phyloP scores from a whole-genome alignment of 257 asterid genomes.

The Rauvolfia tetraphylla region DNA sequence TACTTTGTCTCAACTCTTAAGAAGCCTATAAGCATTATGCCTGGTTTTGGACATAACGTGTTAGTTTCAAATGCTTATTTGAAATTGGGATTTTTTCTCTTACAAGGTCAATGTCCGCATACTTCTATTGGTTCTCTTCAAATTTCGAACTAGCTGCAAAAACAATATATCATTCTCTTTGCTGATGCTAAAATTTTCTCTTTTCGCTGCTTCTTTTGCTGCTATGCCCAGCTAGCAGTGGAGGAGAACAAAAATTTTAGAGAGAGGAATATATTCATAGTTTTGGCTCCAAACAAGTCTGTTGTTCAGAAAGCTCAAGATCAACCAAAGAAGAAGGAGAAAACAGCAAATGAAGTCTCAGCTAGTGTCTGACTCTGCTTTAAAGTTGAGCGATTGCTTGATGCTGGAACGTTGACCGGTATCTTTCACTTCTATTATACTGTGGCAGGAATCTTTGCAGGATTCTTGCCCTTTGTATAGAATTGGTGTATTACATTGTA shows the following conservation, averaged over 20 bases:
- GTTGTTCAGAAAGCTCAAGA: conserved; percentile 57
- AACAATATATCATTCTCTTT: neutral
- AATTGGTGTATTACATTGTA: conserved; percentile 24
- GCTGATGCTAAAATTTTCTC: neutral
- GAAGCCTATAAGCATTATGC: neutral
- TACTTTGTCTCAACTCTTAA: neutral
- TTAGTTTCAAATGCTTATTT: neutral
- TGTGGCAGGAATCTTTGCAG: conserved; percentile 23
- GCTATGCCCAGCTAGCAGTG: conserved; percentile 52
- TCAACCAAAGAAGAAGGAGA: conserved; percentile 58
- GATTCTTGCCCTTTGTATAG: conserved; percentile 42
- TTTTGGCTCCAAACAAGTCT: conserved; percentile 84
- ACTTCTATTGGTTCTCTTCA: neutral
- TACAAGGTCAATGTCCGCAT: neutral
- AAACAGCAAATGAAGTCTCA: conserved; percentile 52
- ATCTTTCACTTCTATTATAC: conserved; percentile 17
- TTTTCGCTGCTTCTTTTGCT: neutral
- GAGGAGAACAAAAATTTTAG: conserved; percentile 77
- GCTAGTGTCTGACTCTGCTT: conserved; percentile 52
- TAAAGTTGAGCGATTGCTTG: conserved; percentile 20
- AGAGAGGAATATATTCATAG: conserved; percentile 63
- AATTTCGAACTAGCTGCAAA: neutral
- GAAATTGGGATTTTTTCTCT: neutral
- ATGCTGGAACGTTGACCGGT: conserved; percentile 24
- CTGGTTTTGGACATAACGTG: neutral